Conservation (phyloP, 2,329 filamentous ascomycete species). For the Fusarium newnesense region DNA sequence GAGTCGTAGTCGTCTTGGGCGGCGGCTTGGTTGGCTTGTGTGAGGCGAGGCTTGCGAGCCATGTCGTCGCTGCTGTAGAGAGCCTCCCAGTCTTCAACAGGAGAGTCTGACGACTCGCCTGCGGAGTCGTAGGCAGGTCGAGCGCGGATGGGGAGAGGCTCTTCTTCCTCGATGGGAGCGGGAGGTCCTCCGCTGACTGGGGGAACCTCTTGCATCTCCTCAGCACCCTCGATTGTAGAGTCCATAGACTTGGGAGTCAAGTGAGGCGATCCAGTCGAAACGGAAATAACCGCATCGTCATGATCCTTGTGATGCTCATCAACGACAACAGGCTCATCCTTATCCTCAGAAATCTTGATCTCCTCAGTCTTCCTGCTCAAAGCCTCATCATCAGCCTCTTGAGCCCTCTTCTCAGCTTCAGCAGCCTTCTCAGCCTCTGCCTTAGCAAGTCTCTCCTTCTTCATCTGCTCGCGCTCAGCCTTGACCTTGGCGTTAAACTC, state of each 20-base stretch:
- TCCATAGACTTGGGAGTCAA: conserved; percentile 48
- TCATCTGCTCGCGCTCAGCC: conserved; percentile 28
- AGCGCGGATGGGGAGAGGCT: conserved; percentile 33
- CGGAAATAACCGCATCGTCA: conserved; percentile 42
- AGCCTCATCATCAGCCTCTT: conserved; percentile 40
- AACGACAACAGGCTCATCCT: conserved; percentile 21
- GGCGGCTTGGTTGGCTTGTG: conserved; percentile 49
- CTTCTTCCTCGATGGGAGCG: conserved; percentile 30
- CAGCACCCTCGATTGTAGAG: conserved; percentile 36
- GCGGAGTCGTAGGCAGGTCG: conserved; percentile 56
- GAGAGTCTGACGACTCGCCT: conserved; percentile 68
- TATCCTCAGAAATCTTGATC: conserved; percentile 16
- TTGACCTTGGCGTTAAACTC: conserved; percentile 45
- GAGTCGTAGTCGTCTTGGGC: conserved; percentile 58
- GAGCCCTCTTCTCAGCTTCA: conserved; percentile 25
- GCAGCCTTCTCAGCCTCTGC: conserved; percentile 31
- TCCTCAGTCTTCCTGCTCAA: conserved; percentile 27
- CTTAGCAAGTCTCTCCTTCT: conserved; percentile 30
- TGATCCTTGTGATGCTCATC: conserved; percentile 32
- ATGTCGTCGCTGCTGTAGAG: conserved; percentile 69
- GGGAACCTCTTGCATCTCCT: conserved; percentile 51
- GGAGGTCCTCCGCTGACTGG: conserved; percentile 42
- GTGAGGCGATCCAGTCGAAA: conserved; percentile 47
- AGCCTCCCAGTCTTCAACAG: conserved; percentile 68
- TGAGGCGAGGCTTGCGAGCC: conserved; percentile 59